A percentile compares a stretch with the other conserved stretches of the same genome.
These are phyloP conservation scores for Discostella stelligera DNA, from an alignment of 352 stramenopile species.

Conservation along the genomic window DNA sequence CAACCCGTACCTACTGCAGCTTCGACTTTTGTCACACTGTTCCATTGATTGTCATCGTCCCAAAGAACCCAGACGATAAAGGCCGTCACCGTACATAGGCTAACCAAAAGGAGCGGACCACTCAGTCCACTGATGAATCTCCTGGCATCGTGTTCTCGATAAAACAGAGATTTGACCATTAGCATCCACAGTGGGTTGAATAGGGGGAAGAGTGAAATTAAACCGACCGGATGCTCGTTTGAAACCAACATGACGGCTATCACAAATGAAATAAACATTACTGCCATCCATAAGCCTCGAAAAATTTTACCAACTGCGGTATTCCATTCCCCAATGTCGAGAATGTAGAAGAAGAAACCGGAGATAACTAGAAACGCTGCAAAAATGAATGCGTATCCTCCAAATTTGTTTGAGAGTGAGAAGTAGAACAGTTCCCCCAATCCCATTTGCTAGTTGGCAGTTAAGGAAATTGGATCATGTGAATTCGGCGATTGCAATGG, in stretches of 20 bases:
- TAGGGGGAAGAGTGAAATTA: slow-evolving; percentile 56
- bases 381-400: slow-evolving; percentile 25
- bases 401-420: slow-evolving; percentile 37
- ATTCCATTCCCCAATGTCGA: slow-evolving; percentile 61
- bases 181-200: slow-evolving; percentile 59
- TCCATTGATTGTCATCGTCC: slow-evolving; percentile 55
- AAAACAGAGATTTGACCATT: slow-evolving; percentile 48
- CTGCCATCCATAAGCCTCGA: slow-evolving; percentile 15
- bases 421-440: slow-evolving; percentile 50
- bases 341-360: slow-evolving; percentile 55
- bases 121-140: slow-evolving; percentile 54
- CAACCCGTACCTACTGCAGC: slow-evolving; percentile 49
- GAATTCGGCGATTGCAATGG: neutral
- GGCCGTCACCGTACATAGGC: slow-evolving; percentile 22
- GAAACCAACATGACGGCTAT: slow-evolving; percentile 44
- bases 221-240: slow-evolving; percentile 48
- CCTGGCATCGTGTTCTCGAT: slow-evolving; percentile 32
- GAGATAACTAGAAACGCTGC: slow-evolving; percentile 15
- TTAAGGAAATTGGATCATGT: neutral
- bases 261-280: slow-evolving; percentile 38
- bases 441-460: slow-evolving; percentile 47
- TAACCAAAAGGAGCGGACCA: slow-evolving; percentile 51
- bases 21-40: slow-evolving; percentile 37
- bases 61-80: slow-evolving; percentile 53
- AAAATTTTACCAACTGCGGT: slow-evolving; percentile 26